Conservation (phyloP, 208 protist species). For the Trypanosoma boissoni region DNA sequence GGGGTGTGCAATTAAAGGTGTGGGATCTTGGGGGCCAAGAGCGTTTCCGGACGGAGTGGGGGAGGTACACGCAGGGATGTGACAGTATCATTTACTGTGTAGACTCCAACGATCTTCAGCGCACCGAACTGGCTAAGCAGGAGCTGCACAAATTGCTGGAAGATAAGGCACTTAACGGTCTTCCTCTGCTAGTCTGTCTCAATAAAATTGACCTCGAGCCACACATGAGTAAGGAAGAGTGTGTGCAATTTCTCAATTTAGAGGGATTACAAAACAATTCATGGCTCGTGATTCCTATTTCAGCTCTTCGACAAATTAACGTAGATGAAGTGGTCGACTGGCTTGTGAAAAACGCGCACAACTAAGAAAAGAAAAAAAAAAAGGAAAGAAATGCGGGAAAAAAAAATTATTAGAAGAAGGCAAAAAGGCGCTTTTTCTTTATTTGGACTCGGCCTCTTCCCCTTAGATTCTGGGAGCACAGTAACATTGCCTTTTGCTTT, state of each 20-base stretch:
- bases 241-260: constrained; percentile 62
- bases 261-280: constrained; percentile 48
- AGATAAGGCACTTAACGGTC: constrained; percentile 40
- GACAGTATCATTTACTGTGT: constrained; percentile 79
- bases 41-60: constrained; percentile 73
- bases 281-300: constrained; percentile 71
- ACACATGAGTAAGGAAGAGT: constrained; percentile 77
- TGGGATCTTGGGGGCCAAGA: constrained; percentile 80
- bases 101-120: constrained; percentile 58
- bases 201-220: constrained; percentile 86
- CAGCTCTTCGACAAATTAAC: constrained; percentile 53
- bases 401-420: neutral
- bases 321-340: constrained; percentile 80
- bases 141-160: constrained; percentile 71
- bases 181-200: constrained; percentile 71
- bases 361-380: constrained; percentile 14
- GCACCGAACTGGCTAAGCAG: constrained; percentile 42
- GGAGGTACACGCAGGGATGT: constrained; percentile 63
- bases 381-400: neutral
- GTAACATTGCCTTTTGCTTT: no score
- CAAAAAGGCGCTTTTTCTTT: no score
- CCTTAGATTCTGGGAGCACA: no score
- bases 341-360: constrained; percentile 61
- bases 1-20: constrained; percentile 77
- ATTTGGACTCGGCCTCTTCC: no score